Evolutionary conservation across 305 asterid genomes (phyloP), one percentile per base, ranked within the genome.

Genomic region (Solanum hybrid): DNA sequence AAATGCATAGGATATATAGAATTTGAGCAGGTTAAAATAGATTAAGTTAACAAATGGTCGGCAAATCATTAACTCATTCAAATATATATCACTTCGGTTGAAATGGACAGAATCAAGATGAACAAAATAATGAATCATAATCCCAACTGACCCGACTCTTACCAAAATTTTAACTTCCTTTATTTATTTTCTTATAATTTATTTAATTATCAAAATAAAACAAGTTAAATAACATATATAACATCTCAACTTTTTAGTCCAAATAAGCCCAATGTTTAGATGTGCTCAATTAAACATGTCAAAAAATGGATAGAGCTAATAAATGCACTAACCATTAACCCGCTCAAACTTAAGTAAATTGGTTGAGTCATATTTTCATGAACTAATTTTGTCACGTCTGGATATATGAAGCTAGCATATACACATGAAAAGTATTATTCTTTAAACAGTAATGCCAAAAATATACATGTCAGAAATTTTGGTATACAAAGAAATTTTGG

Each of bases 241-340:
- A 73, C 22, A 28, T 73, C 35, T 73, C 35, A 6, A 74, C 18
- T 71, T 71, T 26, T 28, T 26, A 5, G 77, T 26, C 5, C 20
- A 71, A 71, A 26, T 12, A 71, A 71, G 22, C 22, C 35, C 35
- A 73, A 26, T 5, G 2, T 73, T 28, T 73, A 73, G 20, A 73
- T 28, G 11, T n/a, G 18, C 9, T 36, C 61, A 36, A 18, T 3
- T 36, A 79, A 0, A 11, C 33, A 5, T n/a, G 86, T 4, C 8
- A 26, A 71, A 71, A 71, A 26, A 26, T 71, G 2, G 12, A 26
- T 12, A n/a, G 9, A 26, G 4, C 33, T 71, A 26, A 71, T 26
- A 11, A 71, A 71, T 18, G 69, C 0, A 57, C 67, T 6, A 16
- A 46, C 0, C 67, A 51, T 51, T 51, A 0, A 51, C 0, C 75